phyloP scores from a whole-genome alignment of 2,329 filamentous ascomycete genomes.

The Apiospora malaysiana region DNA sequence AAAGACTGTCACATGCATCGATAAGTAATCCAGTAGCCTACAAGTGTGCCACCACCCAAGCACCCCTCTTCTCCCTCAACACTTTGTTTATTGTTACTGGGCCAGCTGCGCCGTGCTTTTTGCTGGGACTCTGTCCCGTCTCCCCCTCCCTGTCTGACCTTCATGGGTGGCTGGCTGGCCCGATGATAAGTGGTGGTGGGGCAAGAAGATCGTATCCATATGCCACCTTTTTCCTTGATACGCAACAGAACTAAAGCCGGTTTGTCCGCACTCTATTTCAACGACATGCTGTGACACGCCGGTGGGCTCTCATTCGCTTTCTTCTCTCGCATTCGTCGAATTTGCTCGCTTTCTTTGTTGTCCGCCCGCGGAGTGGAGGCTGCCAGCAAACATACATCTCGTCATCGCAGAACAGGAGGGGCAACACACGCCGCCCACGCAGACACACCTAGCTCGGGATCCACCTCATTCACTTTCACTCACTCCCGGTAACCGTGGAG shows the following conservation, averaged over 20 bases:
- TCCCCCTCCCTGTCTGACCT: neutral
- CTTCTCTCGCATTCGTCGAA: neutral
- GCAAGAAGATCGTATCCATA: neutral
- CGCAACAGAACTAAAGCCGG: neutral
- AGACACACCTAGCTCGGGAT: neutral
- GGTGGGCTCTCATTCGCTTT: neutral
- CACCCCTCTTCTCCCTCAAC: neutral
- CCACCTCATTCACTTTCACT: neutral
- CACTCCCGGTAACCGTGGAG: too few relatives aligned
- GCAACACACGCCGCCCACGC: neutral
- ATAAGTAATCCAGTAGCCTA: neutral
- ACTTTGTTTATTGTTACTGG: neutral
- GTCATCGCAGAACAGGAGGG: neutral
- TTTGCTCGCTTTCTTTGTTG: neutral
- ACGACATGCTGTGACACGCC: constrained; percentile 4
- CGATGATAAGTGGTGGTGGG: neutral
- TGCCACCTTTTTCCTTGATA: neutral
- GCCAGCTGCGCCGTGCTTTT: neutral
- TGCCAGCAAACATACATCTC: constrained; percentile 2
- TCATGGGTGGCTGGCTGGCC: neutral
- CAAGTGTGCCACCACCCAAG: neutral
- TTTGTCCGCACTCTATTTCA: neutral
- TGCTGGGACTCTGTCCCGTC: neutral
- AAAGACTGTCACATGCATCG: neutral
- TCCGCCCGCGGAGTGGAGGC: neutral